Base-by-base conservation (phyloP, 257 asterid species). In the Osmanthus fragrans region DNA sequence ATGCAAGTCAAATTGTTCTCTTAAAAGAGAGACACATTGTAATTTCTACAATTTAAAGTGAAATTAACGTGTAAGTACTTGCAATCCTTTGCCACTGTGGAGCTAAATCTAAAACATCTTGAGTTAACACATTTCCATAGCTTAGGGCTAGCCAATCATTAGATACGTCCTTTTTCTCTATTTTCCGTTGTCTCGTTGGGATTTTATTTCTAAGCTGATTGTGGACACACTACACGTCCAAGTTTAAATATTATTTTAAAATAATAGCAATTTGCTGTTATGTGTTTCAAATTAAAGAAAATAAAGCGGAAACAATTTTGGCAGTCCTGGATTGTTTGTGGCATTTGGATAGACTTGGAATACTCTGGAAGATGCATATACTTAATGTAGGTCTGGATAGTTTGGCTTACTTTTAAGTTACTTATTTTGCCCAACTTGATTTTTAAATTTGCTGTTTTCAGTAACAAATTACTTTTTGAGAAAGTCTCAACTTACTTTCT, bases 1-100 rank as follows among this genome's bases (percentile, higher is more conserved):
- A 45, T 42, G 45, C 23, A 58, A 73, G 47, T 73, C 76, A 51
- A 73, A 12, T 23, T 75, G 18, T 29, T 30, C 27, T 32, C 42
- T 11, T 32, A 30, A 66, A 65, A 56, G 71, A 9, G 65, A 49
- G 76, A 36, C 81, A 37, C 68, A 36, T 37, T 65, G 69, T 77
- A 47, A 18, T 45, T 68, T 54, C 29, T 5, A 0, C 42, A 13
- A 25, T 36, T 77, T 69, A 51, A 70, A 36, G 34, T 32, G 60
- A 4, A 19, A 49, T 47, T 56, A 70, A 54, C 25, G 42, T 34
- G 70, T 21, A n/a, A 72, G 12, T 49, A 45, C 36, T 72, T 19
- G 39, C 77, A 71, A 27, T 27, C 40, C 56, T 37, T 54, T 56
- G 40, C 47, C 30, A 29, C 65, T 18, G 42, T 9, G 16, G 75